Percentiles rank a stretch among this genome's conserved stretches.
phyloP scores from a whole-genome alignment of 345 rosid genomes.

The Isatis tinctoria region DNA sequence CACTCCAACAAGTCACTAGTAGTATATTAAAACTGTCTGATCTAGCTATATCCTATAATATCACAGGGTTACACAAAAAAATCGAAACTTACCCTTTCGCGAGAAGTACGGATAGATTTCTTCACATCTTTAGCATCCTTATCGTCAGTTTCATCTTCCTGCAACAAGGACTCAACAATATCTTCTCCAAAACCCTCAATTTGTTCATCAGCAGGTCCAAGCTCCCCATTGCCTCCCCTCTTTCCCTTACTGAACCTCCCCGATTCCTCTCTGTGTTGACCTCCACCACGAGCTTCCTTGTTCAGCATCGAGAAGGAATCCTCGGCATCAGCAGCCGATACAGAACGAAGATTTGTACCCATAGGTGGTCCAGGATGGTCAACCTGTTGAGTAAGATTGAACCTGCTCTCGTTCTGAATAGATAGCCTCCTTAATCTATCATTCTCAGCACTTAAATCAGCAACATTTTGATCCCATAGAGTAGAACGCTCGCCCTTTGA shows the following conservation, averaged over 20 bases:
- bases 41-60: neutral
- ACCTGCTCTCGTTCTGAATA: conserved; percentile 26
- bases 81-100: conserved; percentile 40
- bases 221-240: conserved; percentile 13
- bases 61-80: neutral
- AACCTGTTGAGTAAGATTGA: conserved; percentile 49
- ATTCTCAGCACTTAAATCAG: conserved; percentile 32
- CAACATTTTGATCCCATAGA: conserved; percentile 21
- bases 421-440: conserved; percentile 31
- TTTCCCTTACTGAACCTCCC: conserved; percentile 17
- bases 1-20: neutral
- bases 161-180: conserved; percentile 49
- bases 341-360: conserved; percentile 53
- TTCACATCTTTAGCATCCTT: conserved; percentile 44
- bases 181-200: conserved; percentile 51
- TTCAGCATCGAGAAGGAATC: conserved; percentile 40
- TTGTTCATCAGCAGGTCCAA: conserved; percentile 22
- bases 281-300: conserved; percentile 22
- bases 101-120: conserved; percentile 30
- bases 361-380: conserved; percentile 60
- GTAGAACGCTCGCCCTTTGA: conserved; percentile 32
- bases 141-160: conserved; percentile 47
- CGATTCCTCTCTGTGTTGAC: conserved; percentile 23
- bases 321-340: conserved; percentile 44
- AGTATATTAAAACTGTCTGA: neutral